Evolutionary conservation across 768 basidiomycete species (phyloP).

Genomic region (Kwoniella dendrophila): DNA sequence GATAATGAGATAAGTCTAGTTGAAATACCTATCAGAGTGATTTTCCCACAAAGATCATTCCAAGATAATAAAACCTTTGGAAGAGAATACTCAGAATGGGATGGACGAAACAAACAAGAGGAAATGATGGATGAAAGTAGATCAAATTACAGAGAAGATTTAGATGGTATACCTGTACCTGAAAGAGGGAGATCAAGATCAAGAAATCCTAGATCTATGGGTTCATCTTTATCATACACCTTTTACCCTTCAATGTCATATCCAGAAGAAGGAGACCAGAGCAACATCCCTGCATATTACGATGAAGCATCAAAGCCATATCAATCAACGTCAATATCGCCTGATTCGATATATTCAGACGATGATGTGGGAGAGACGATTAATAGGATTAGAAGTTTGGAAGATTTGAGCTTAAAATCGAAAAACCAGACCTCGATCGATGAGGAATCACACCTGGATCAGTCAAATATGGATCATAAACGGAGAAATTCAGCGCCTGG

Average conservation of each 20-base stretch:
- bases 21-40: constrained; percentile 9
- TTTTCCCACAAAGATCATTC: constrained; percentile 6
- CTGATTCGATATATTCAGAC: neutral
- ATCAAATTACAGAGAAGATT: constrained; percentile 8
- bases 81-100: neutral
- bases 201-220: neutral
- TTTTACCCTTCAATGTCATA: neutral
- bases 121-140: neutral
- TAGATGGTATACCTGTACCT: constrained; percentile 1
- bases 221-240: neutral
- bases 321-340: neutral
- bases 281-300: neutral
- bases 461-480: neutral
- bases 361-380: neutral
- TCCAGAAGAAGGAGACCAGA: neutral
- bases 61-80: constrained; percentile 1
- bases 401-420: neutral
- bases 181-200: constrained; percentile 4
- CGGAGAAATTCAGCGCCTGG: constrained; percentile 11
- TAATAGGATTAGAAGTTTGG: neutral
- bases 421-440: too few species aligned
- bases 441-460: too few species aligned
- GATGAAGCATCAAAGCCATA: neutral
- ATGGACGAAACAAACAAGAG: neutral
- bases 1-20: constrained; percentile 3